Conservation (phyloP, 352 stramenopile genomes). For the Globisporangium iwayamae region DNA sequence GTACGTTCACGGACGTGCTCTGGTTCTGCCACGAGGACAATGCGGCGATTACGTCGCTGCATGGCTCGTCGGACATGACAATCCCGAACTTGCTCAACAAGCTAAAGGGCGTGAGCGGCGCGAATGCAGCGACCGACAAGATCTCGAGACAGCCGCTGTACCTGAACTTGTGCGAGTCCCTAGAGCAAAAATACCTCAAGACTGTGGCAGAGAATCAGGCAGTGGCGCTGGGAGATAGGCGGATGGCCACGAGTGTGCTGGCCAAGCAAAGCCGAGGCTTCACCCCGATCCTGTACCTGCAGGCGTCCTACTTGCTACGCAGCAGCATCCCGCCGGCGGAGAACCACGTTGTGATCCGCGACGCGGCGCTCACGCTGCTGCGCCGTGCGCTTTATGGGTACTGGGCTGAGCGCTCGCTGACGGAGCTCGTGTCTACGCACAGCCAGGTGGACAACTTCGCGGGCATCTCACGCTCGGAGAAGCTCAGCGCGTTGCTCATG, state of each 20-base stretch:
- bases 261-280: background rate
- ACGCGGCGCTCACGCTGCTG: constrained; percentile 33
- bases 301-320: constrained; percentile 57
- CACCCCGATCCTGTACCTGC: constrained; percentile 34
- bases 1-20: constrained; percentile 68
- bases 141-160: constrained; percentile 54
- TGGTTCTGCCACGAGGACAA: constrained; percentile 83
- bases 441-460: constrained; percentile 33
- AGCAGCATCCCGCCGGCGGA: constrained; percentile 52
- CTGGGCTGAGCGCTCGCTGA: constrained; percentile 62
- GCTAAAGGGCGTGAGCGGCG: constrained; percentile 28
- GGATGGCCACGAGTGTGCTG: background rate
- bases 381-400: constrained; percentile 47
- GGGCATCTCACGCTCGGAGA: constrained; percentile 27
- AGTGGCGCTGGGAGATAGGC: background rate
- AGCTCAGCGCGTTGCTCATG: constrained; percentile 65
- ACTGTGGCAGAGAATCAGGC: background rate
- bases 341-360: constrained; percentile 37
- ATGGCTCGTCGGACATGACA: constrained; percentile 41
- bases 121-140: constrained; percentile 10
- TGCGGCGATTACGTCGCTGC: constrained; percentile 42
- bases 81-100: constrained; percentile 60
- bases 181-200: constrained; percentile 37
- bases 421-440: constrained; percentile 35
- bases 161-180: constrained; percentile 48